Percentiles rank a stretch among this genome's conserved stretches.
These are phyloP conservation scores for Hemerocallis citrina DNA, from an alignment of 106 monocot species.

Conservation along the genomic window DNA sequence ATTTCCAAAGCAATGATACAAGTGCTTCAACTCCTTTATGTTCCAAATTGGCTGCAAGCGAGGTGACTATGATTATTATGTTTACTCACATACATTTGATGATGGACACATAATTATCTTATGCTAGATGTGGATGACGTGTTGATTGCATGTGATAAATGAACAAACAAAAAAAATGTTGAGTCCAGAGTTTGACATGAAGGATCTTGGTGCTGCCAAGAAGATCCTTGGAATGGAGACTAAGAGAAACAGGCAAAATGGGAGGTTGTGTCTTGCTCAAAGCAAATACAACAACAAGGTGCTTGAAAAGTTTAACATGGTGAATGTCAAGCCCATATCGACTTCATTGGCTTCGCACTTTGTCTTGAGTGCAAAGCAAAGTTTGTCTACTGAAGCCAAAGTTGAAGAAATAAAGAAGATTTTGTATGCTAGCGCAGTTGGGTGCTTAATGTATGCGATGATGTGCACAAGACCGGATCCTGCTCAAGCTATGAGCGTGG, in stretches of 20 bases:
- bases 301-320: too few species aligned
- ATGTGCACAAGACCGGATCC: too few species aligned
- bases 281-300: neutral
- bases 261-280: neutral
- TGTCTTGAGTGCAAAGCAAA: neutral
- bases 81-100: neutral
- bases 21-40: neutral
- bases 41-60: neutral
- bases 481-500: too few species aligned
- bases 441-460: too few species aligned
- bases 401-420: neutral
- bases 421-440: neutral
- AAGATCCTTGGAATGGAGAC: neutral
- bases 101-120: neutral
- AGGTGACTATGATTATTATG: neutral
- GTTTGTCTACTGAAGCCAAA: neutral
- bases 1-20: neutral
- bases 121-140: too few species aligned
- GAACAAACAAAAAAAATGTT: neutral
- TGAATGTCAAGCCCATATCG: too few species aligned
- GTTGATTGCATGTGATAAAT: neutral
- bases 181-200: too few species aligned
- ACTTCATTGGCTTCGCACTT: neutral
- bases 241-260: neutral
- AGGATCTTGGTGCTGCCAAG: neutral